Base-by-base conservation (phyloP, 257 asterid species). In the Nicotiana knightiana region DNA sequence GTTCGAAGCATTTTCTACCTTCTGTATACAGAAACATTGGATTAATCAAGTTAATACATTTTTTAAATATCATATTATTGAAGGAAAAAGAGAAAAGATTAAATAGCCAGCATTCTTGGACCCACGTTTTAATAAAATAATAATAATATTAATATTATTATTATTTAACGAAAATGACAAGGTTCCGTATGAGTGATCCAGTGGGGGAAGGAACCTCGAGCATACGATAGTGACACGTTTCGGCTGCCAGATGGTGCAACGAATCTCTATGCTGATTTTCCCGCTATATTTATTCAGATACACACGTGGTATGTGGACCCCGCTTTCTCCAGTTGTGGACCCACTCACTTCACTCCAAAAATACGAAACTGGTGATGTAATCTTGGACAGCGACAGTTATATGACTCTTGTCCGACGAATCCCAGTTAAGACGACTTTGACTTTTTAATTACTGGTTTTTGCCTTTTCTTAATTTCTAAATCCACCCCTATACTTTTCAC, bases 331-430 rank as follows among this genome's bases (percentile, higher is more conserved):
- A 30, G 15, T 1, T 53, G 55, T 37, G 3, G 55, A 12, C 32
- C 76, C 77, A 6, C 30, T 26, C 5, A 12, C 12, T 30, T 46
- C 26, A 3, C 28, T 3, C 10, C 1, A 26, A 48, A 53, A n/a
- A 24, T 86, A 84, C 85, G 84, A 85, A 86, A 80, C 84, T 81
- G 65, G 32, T 77, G 58, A 77, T 62, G 85, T 57, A 71, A 77
- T 67, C 76, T 26, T 32, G 3, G 85, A 33, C 67, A 46, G 64
- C 67, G 33, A 57, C 21, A 33, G 62, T 76, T 73, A 62, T 17
- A 39, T 26, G 81, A 58, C 83, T 46, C 35, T 3, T 71, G 61
- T 71, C 83, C 83, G 81, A 67, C 78, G 84, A 85, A 88, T 88
- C 87, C 79, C 71, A 80, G 86, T 88, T 81, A 15, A 55, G 48